phyloP scores from a whole-genome alignment of 2,329 filamentous ascomycete genomes.

The Lomentospora prolificans region DNA sequence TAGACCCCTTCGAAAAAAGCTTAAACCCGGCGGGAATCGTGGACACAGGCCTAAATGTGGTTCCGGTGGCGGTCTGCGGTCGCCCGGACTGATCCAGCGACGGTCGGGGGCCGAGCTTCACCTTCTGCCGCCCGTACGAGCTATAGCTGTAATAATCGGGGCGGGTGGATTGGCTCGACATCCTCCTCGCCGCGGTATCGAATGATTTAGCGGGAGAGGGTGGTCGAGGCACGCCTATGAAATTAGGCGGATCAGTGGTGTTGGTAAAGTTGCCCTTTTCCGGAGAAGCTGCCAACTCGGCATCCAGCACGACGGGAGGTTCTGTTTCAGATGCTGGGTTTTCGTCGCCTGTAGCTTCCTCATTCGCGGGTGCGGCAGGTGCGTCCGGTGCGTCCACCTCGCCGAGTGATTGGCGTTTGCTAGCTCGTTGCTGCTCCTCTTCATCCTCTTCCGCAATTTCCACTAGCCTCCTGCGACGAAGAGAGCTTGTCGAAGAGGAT shows the following conservation, averaged over 20 bases:
- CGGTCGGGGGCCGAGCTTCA: conserved; percentile 81
- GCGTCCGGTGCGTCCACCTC: conserved; percentile 28
- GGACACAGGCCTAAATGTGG: conserved; percentile 60
- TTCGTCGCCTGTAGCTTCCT: conserved; percentile 15
- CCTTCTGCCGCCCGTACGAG: conserved; percentile 59
- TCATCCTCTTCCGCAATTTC: conserved; percentile 93
- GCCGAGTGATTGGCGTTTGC: conserved; percentile 47
- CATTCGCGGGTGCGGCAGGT: background rate
- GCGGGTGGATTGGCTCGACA: conserved; percentile 43
- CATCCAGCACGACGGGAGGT: conserved; percentile 38
- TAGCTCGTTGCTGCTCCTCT: conserved; percentile 51
- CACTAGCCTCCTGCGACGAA: conserved; percentile 67
- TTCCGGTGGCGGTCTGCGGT: conserved; percentile 47
- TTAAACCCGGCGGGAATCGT: conserved; percentile 75
- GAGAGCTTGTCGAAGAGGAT: conserved; percentile 73
- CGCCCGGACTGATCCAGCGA: conserved; percentile 56
- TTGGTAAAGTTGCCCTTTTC: conserved; percentile 40
- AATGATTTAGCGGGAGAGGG: conserved; percentile 34
- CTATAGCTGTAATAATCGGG: conserved; percentile 40
- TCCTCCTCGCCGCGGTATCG: conserved; percentile 29
- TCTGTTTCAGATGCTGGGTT: conserved; percentile 12
- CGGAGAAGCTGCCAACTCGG: conserved; percentile 39
- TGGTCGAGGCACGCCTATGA: conserved; percentile 36
- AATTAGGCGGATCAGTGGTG: conserved; percentile 40
- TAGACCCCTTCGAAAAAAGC: conserved; percentile 48